These are phyloP conservation scores for Aspergillus sp. DNA, from an alignment of 2,329 filamentous ascomycete species.

Conservation along the genomic window DNA sequence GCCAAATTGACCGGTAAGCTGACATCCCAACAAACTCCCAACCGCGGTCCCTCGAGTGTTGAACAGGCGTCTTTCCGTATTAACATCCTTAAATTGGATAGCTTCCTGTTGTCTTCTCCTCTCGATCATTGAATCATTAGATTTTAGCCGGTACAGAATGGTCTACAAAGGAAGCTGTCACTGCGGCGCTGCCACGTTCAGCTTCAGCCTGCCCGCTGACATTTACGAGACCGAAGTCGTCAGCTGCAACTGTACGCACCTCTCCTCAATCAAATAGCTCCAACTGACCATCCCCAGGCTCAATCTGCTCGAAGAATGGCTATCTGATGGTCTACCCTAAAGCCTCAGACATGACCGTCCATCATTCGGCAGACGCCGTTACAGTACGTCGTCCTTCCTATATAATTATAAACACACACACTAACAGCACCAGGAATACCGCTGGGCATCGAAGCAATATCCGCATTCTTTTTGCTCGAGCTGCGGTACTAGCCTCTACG, in stretches of 20 bases:
- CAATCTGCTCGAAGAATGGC: conserved; percentile 32
- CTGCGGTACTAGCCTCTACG: conserved; percentile 32
- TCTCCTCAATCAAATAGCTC: not conserved
- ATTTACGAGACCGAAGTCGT: conserved; percentile 18
- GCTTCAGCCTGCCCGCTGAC: conserved; percentile 16
- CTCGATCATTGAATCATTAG: not conserved
- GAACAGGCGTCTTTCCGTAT: too few species aligned
- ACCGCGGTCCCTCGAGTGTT: too few species aligned
- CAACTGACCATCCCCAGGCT: conserved; percentile 16
- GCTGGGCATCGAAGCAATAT: conserved; percentile 25
- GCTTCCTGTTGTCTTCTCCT: too few species aligned
- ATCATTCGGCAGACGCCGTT: conserved; percentile 21
- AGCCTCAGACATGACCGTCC: conserved; percentile 22
- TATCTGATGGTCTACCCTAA: conserved; percentile 30
- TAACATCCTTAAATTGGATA: too few species aligned
- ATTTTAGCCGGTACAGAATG: not conserved
- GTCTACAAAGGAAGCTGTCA: conserved; percentile 21
- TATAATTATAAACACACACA: not conserved
- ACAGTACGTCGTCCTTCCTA: conserved; percentile 14
- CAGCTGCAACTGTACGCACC: conserved; percentile 21
- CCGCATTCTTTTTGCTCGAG: conserved; percentile 32
- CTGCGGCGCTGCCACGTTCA: conserved; percentile 23
- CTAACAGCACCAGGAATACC: conserved; percentile 21
- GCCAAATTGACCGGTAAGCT: too few species aligned
- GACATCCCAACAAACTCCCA: too few species aligned